Evolutionary conservation across 345 rosid species (phyloP), one percentile per base, ranked within the genome.

Genomic region (Cochlearia excelsa): DNA sequence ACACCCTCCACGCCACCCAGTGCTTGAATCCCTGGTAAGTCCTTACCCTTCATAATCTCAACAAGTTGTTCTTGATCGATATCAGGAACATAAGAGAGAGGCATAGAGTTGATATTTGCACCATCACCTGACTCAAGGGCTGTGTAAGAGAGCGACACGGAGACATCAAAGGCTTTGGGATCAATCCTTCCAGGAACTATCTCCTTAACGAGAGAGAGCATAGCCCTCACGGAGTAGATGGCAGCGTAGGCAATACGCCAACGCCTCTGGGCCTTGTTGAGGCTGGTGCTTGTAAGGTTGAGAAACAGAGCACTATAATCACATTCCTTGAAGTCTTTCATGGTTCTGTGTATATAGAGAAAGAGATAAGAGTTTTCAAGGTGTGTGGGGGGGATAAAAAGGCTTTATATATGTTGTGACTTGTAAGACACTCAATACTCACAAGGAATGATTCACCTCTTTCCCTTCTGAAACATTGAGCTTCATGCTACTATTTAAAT

Each of bases 191-290:
- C 52, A 5, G 78, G 65, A 4, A 67, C 66, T 7, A 71, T 69
- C 27, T 71, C 77, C 55, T 74, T 73, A 2, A 72, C 69, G 59
- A 82, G 82, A 59, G 87, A 80, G 38, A 80, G 81, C 84, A 84
- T 77, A 38, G 76, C 75, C 49, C 85, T 60, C 7, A 62, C 64
- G 27, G 87, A 82, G 59, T 75, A 77, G 59, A 84, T 84, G 4
- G 85, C 63, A 52, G 74, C 42, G 9, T 74, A 84, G 23, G 84
- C 87, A 59, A 80, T 55, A 34, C 90, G 83, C 90, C 87, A 84
- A 31, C 87, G 72, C 80, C 74, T 78, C 7, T 82, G 83, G 7
- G 90, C 79, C 60, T 69, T 74, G 69, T 30, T 80, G 62, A 81
- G 59, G 63, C 74, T 72, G 53, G 47, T 29, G 75, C 71, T 54